Base-by-base conservation (phyloP, 768 basidiomycete genomes). In the Stropharia rugosoannulata region DNA sequence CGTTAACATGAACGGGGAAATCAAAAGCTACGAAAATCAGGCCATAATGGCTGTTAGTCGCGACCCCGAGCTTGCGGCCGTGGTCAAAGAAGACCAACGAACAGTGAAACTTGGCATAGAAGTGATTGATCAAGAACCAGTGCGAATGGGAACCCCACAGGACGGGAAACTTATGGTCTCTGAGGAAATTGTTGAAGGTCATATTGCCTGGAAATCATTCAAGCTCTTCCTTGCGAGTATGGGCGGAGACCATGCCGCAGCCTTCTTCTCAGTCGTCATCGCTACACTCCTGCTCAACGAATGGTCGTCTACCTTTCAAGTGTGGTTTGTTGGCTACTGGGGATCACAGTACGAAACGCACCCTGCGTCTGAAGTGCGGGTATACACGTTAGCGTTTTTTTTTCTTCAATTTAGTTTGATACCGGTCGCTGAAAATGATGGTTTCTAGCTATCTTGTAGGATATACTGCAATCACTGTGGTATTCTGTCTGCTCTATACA, bases 161-260 rank as follows among this genome's bases (percentile, higher is more conserved):
- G 76, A 76, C 44, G 85, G 85, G 1, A 85, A 87, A 63, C 71
- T 88, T 22, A 77, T 85, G 41, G 70, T 84, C 8, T 79, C 77
- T 0, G 86, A 89, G 62, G 86, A 89, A 64, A 73, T 86, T 41
- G 76, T 72, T 7, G 73, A 77, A 51, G 65, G 65, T 4, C 63
- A 62, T 40, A 54, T 64, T 18, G 55, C 56, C 2, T 61, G 59
- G 62, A 65, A 59, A 47, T 56, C 59, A 62, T 73, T 77, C 39
- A 71, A 67, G 43, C 60, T 78, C 5, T 73, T 74, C 45, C 63
- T 79, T 38, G 42, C 45, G 4, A 72, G 69, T 4, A 64, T 78
- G 37, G 71, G 74, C 27, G 75, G 75, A 13, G 58, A 63, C 15
- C 64, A 70, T 43, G 66, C 70, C 12, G 10, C 68, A 5, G 19